phyloP scores from a whole-genome alignment of 2,329 filamentous ascomycete genomes.

The Fusarium oligoseptatum region DNA sequence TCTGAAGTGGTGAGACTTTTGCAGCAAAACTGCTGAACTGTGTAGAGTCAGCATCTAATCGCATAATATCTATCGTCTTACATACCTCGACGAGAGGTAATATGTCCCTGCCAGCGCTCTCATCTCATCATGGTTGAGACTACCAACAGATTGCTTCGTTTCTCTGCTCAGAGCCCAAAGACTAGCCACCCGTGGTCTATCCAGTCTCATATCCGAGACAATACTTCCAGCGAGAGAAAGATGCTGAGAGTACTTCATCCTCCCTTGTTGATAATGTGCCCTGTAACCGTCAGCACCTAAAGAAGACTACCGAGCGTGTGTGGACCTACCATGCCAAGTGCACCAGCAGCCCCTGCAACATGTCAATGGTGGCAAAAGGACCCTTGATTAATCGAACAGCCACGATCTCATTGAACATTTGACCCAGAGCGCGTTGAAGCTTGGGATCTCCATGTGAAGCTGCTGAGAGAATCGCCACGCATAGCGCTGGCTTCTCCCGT shows the following conservation, averaged over 20 bases:
- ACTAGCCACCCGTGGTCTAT: constrained; percentile 45
- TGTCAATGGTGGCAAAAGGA: constrained; percentile 46
- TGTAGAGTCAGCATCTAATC: background rate
- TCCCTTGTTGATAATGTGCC: constrained; percentile 50
- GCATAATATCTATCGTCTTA: fast-evolving
- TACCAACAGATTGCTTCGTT: constrained; percentile 23
- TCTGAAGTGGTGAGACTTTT: constrained; percentile 48
- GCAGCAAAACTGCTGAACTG: constrained; percentile 44
- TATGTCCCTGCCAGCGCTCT: constrained; percentile 50
- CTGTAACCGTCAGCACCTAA: constrained; percentile 35
- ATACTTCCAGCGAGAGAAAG: constrained; percentile 50
- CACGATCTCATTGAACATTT: constrained; percentile 47
- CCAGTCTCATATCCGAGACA: constrained; percentile 48
- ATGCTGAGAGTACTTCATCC: constrained; percentile 48
- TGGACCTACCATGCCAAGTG: constrained; percentile 48
- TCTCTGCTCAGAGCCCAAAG: constrained; percentile 47
- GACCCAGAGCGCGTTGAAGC: constrained; percentile 45
- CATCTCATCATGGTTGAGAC: constrained; percentile 47
- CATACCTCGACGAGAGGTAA: constrained; percentile 50
- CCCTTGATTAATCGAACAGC: constrained; percentile 40
- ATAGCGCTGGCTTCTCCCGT: constrained; percentile 42
- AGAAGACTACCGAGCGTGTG: background rate
- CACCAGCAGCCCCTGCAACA: constrained; percentile 50
- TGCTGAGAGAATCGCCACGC: constrained; percentile 48
- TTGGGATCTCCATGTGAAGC: constrained; percentile 36